phyloP scores from a whole-genome alignment of 2,329 filamentous ascomycete species.

The Pseudogymnoascus sp. region DNA sequence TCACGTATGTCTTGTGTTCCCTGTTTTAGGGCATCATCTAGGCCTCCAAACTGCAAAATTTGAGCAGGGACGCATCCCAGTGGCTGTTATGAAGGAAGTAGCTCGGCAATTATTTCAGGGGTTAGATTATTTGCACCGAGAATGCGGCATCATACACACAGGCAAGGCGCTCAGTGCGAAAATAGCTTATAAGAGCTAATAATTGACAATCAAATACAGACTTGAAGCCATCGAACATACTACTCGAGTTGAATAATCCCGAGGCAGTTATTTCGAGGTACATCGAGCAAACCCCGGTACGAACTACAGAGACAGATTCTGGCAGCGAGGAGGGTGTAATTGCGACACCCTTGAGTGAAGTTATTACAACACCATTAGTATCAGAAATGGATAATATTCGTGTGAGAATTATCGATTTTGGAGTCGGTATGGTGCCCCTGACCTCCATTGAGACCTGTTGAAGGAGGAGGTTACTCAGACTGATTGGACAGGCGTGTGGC shows the following conservation, averaged over 20 bases:
- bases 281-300: background rate
- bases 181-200: background rate
- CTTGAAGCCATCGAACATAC: background rate
- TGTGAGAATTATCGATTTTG: background rate
- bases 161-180: background rate
- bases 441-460: background rate
- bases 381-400: background rate
- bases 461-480: no score
- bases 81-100: background rate
- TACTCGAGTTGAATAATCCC: background rate
- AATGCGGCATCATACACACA: slow-evolving; percentile 21
- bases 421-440: background rate
- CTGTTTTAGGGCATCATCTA: background rate
- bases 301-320: background rate
- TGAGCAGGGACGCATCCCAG: background rate
- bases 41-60: background rate
- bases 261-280: background rate
- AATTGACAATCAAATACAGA: background rate
- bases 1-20: background rate
- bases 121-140: slow-evolving; percentile 17
- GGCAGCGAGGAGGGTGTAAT: background rate
- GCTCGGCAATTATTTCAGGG: slow-evolving; percentile 11
- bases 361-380: background rate
- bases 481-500: no score
- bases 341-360: background rate